Conservation (phyloP, 1,284 basidiomycete species). For the Puccinia coronata region DNA sequence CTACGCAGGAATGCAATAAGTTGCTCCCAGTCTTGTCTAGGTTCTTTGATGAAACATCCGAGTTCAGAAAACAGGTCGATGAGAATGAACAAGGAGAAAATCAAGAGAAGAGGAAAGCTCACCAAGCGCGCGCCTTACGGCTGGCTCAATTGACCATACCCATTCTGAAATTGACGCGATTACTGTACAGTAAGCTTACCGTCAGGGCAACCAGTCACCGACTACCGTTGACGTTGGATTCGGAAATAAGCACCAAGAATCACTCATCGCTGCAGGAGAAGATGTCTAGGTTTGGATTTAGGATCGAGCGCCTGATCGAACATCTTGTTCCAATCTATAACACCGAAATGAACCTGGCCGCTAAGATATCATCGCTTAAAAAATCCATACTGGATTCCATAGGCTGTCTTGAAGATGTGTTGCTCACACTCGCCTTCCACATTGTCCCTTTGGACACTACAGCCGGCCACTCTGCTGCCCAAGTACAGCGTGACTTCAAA, state of each 20-base stretch:
- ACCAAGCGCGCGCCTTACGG: not conserved
- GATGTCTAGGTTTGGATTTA: not conserved
- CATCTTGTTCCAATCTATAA: not conserved
- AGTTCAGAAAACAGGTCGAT: not conserved
- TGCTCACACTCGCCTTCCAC: no score
- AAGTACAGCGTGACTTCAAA: no score
- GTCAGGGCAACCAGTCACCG: not conserved
- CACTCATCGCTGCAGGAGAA: not conserved
- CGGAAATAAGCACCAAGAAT: not conserved
- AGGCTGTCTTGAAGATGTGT: no score
- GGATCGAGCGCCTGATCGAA: not conserved
- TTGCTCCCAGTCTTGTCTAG: not conserved
- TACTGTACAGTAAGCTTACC: not conserved
- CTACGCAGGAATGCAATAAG: not conserved
- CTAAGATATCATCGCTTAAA: no score
- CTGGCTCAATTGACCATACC: not conserved
- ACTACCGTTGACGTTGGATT: not conserved
- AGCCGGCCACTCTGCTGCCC: no score
- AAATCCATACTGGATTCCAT: no score
- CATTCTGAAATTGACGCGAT: not conserved
- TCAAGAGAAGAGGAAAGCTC: not conserved
- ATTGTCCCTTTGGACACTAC: no score
- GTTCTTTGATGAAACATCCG: not conserved
- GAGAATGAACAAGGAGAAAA: not conserved
- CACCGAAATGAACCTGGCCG: not conserved